Evolutionary conservation across 2,329 filamentous ascomycete genomes (phyloP).

Genomic region (Penicillium thymicola): DNA sequence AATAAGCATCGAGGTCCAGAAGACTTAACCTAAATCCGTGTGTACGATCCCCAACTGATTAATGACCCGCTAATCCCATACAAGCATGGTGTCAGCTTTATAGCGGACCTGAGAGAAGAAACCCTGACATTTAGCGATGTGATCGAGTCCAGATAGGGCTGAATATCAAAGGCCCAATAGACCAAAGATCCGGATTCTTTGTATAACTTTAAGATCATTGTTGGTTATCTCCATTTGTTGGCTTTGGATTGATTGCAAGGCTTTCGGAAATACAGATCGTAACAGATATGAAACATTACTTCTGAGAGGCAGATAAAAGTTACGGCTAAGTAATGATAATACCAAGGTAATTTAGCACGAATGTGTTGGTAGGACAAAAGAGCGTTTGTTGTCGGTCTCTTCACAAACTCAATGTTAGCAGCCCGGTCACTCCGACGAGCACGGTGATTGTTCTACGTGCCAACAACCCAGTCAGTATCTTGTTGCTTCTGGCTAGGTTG

Average conservation of each 20-base stretch:
- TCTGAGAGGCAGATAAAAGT: neutral
- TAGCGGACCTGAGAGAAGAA: no score
- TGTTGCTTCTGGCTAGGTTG: neutral
- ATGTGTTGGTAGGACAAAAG: neutral
- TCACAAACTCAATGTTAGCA: neutral
- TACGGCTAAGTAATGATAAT: neutral
- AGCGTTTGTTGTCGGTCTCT: neutral
- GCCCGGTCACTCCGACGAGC: neutral
- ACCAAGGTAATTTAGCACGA: neutral
- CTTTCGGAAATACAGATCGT: neutral
- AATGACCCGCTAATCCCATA: no score
- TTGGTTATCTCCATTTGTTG: neutral
- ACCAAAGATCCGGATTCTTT: neutral
- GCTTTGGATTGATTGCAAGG: neutral
- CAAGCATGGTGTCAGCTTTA: no score
- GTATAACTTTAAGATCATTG: neutral
- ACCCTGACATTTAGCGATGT: no score
- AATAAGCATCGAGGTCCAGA: no score
- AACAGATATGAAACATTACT: neutral
- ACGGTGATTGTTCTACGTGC: neutral
- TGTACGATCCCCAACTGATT: no score
- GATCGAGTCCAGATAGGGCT: no score
- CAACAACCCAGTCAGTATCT: constrained; percentile 11
- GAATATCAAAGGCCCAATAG: neutral
- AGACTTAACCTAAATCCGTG: no score